Base-by-base conservation (phyloP, 768 basidiomycete species). In the Psilocybe cubensis region DNA sequence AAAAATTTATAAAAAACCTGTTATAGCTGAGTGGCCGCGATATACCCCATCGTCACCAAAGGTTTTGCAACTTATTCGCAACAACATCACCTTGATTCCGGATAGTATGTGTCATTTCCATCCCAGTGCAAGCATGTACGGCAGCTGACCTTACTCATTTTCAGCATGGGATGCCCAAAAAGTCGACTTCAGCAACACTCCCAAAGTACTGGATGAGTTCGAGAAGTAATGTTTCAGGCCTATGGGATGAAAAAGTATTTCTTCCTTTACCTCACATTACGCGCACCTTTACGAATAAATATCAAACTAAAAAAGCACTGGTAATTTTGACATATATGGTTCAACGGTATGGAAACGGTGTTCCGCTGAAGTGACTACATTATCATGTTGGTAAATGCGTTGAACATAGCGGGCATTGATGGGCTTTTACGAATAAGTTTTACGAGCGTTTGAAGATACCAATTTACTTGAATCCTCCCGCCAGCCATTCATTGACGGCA, bases 41-140 rank as follows among this genome's bases (percentile, higher is more conserved):
- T 85, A 76, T 59, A 74, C 72, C 1, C 27, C 63, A 1, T 46
- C 66, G 3, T 66, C 71, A 0, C 74, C 68, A 47, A 65, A 60
- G 12, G 77, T 85, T 7, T 65, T 86, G 59, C 84, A 85, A 61
- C 70, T 85, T 3, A 69, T 76, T 68, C 71, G 82, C 29, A 66
- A 77, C 57, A 86, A 86, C 55, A 71, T 85, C 21, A 86, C 83
- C 0, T 65, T 74, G 52, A 81, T 86, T 46, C 69, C 76, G 0
- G 86, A 87, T 59, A 75, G 86, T 85, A 58, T 24, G 76, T 27
- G 12, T 41, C 17, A 50, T 41, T 43, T 20, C 12, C 25, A 18
- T 27, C 49, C 9, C 41, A 28, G 3, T 14, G 14, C 17, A 23
- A 7, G 9, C 5, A 47, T 0, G 43, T 12, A 41, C 17, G 56